Percentiles rank a stretch among this genome's conserved stretches.
These are phyloP conservation scores for Huntiella omanensis DNA, from an alignment of 2,329 filamentous ascomycete genomes.

Conservation along the genomic window DNA sequence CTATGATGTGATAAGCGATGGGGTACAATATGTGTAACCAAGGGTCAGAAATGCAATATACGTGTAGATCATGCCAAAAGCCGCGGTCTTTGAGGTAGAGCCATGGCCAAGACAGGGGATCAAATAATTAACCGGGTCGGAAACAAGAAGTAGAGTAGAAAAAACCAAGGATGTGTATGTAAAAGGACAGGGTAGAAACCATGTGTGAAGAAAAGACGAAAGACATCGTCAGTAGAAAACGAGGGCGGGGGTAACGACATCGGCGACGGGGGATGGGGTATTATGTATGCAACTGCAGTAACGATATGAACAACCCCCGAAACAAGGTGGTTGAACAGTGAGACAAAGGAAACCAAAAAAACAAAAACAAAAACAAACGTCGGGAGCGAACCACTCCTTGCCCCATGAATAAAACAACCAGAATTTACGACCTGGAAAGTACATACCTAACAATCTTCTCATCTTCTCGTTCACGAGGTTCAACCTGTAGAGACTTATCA, in stretches of 20 bases:
- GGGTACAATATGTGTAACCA: no score
- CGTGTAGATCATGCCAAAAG: no score
- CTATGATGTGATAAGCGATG: no score
- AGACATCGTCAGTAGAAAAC: neutral
- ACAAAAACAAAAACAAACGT: constrained; percentile 8
- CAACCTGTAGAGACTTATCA: constrained; percentile 82
- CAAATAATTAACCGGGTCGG: no score
- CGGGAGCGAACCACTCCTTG: neutral
- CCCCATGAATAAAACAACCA: neutral
- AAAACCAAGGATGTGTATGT: neutral
- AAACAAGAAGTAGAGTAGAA: no score
- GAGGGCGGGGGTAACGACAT: neutral
- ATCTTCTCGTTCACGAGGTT: constrained; percentile 90
- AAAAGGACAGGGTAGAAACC: neutral
- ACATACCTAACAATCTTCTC: constrained; percentile 97
- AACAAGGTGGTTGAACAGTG: neutral
- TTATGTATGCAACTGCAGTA: neutral
- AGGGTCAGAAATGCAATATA: no score
- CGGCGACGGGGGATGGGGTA: neutral
- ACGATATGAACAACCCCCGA: neutral
- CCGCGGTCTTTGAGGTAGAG: no score
- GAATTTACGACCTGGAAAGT: constrained; percentile 12
- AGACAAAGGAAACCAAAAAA: neutral
- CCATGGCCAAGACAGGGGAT: no score
- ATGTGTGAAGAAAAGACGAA: neutral